Percentiles rank a stretch among this genome's conserved stretches.
Conservation (phyloP, 108 stramenopile genomes). For the Hondaea fermentalgiana region DNA sequence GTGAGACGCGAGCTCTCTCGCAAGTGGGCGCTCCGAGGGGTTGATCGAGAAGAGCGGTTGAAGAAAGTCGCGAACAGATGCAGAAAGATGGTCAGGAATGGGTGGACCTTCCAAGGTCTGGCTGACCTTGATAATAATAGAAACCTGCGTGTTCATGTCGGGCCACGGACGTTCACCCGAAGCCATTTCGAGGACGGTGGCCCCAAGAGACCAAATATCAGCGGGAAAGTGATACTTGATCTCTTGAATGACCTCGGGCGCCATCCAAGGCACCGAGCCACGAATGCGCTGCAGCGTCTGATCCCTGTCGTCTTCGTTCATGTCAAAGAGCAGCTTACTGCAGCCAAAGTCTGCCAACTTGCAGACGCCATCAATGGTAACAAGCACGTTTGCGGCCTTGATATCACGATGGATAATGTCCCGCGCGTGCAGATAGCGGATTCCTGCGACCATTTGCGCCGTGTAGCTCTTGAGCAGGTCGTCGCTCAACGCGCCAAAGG, state of each 20-base stretch:
- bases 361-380: conserved; percentile 28
- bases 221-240: background rate
- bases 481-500: conserved; percentile 39
- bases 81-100: background rate
- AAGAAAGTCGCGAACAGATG: background rate
- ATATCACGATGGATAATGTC: conserved; percentile 56
- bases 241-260: conserved; percentile 54
- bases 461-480: conserved; percentile 24
- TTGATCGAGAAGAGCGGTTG: background rate
- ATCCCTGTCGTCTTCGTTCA: conserved; percentile 21
- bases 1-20: background rate
- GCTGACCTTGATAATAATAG: conserved; percentile 17
- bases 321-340: background rate
- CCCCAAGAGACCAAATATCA: conserved; percentile 38
- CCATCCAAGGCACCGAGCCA: conserved; percentile 59
- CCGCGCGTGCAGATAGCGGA: conserved; percentile 42
- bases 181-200: conserved; percentile 29
- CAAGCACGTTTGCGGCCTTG: conserved; percentile 58
- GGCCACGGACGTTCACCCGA: conserved; percentile 27
- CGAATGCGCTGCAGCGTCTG: conserved; percentile 31
- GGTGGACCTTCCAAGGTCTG: background rate
- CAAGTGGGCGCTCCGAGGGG: background rate
- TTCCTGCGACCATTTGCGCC: conserved; percentile 41
- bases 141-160: background rate
- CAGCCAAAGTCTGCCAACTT: conserved; percentile 30